phyloP scores from a whole-genome alignment of 2,329 filamentous ascomycete genomes.

The Chaetomium globosum region DNA sequence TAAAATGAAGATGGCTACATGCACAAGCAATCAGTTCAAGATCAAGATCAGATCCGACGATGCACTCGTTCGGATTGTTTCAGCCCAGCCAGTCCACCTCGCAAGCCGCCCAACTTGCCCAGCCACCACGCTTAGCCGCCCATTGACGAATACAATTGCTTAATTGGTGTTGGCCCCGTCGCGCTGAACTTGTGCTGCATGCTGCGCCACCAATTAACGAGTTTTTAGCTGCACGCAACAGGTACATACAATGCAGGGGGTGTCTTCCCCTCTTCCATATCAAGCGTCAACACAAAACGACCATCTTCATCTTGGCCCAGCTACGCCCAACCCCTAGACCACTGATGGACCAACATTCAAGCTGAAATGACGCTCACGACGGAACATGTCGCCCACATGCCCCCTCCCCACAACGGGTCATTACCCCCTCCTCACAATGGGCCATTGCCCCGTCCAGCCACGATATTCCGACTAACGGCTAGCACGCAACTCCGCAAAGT shows the following conservation, averaged over 20 bases:
- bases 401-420: not conserved
- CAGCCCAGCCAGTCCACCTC: not conserved
- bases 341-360: not conserved
- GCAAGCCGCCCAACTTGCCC: not conserved
- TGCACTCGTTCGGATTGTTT: not conserved
- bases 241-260: too few relatives aligned
- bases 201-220: too few relatives aligned
- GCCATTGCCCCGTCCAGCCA: too few relatives aligned
- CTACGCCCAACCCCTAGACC: not conserved
- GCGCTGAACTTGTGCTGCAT: too few relatives aligned
- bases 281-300: not conserved
- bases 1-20: too few relatives aligned
- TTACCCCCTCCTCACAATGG: too few relatives aligned
- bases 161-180: not conserved
- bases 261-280: not conserved
- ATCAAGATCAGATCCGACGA: too few relatives aligned
- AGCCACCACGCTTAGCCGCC: not conserved
- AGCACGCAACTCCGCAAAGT: not conserved
- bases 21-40: too few relatives aligned
- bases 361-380: not conserved
- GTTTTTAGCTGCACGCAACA: too few relatives aligned
- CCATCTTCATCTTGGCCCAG: not conserved
- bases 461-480: not conserved
- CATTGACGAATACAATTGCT: not conserved
- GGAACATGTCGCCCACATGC: not conserved